phyloP scores from a whole-genome alignment of 1,139 yeast genomes.

The Geotrichum siamense region DNA sequence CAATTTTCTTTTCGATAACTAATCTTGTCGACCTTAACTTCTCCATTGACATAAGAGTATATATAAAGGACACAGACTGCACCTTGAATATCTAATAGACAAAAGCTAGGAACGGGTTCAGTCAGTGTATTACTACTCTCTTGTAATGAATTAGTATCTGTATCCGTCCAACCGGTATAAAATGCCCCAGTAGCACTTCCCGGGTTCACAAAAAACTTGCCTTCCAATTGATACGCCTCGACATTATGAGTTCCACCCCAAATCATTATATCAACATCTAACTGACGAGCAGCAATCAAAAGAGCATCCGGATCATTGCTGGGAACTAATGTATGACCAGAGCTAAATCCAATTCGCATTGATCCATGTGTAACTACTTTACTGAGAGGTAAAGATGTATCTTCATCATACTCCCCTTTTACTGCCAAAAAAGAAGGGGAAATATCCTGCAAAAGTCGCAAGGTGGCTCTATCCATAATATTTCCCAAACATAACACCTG shows the following conservation, averaged over 20 bases:
- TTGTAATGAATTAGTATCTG: conserved; percentile 29
- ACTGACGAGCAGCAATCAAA: conserved; percentile 73
- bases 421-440: conserved; percentile 72
- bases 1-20: conserved; percentile 51
- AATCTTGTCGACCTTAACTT: conserved; percentile 87
- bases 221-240: conserved; percentile 88
- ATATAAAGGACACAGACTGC: conserved; percentile 73
- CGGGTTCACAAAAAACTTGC: conserved; percentile 87
- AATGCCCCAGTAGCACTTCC: conserved; percentile 95
- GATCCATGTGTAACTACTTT: conserved; percentile 61
- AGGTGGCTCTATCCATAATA: conserved; percentile 58
- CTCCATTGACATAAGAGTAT: conserved; percentile 72
- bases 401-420: conserved; percentile 63
- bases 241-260: conserved; percentile 96
- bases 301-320: conserved; percentile 80
- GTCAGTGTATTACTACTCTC: conserved; percentile 22
- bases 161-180: conserved; percentile 45
- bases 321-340: conserved; percentile 81
- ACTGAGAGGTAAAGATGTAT: conserved; percentile 48
- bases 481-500: conserved; percentile 86
- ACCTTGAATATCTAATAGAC: conserved; percentile 77
- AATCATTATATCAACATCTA: conserved; percentile 86
- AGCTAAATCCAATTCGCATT: conserved; percentile 74
- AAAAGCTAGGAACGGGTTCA: conserved; percentile 73
- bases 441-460: conserved; percentile 55